phyloP scores from a whole-genome alignment of 306 rosid species.

The Morella rubra region DNA sequence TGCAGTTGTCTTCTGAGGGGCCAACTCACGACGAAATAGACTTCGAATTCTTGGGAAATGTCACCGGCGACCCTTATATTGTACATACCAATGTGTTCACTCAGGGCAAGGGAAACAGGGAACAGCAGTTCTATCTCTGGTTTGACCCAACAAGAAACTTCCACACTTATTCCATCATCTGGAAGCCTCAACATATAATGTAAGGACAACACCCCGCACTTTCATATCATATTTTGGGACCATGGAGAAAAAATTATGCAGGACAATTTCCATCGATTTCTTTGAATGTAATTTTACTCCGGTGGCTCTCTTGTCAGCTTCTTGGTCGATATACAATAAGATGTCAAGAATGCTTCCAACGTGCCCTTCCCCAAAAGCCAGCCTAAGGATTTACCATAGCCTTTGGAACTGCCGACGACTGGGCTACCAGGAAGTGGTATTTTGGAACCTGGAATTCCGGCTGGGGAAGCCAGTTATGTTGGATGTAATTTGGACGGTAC shows the following conservation, averaged over 20 bases:
- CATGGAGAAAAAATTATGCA: neutral
- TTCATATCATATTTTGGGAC: neutral
- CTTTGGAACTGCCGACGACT: slow-evolving; percentile 81
- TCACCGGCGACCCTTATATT: slow-evolving; percentile 82
- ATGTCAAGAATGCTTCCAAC: slow-evolving; percentile 63
- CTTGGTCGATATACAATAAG: slow-evolving; percentile 76
- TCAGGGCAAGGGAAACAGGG: slow-evolving; percentile 78
- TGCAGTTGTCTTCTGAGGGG: slow-evolving; percentile 76
- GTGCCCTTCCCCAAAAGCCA: slow-evolving; percentile 81
- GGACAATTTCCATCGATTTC: neutral
- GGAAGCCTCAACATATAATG: slow-evolving; percentile 83
- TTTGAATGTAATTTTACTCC: too few species aligned
- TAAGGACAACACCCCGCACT: slow-evolving; percentile 21
- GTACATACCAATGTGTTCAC: slow-evolving; percentile 76
- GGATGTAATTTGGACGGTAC: too few species aligned
- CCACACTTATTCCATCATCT: slow-evolving; percentile 83
- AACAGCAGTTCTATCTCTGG: slow-evolving; percentile 85
- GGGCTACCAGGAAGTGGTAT: too few species aligned
- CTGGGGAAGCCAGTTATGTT: too few species aligned
- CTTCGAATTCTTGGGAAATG: slow-evolving; percentile 84
- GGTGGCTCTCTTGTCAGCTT: slow-evolving; percentile 40
- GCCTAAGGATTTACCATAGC: slow-evolving; percentile 72
- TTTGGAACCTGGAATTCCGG: too few species aligned
- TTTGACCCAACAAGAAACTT: slow-evolving; percentile 85
- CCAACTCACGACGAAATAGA: slow-evolving; percentile 85